Evolutionary conservation across 495 filamentous ascomycete genomes (phyloP).

Genomic region (Aspergillus ellipticus): DNA sequence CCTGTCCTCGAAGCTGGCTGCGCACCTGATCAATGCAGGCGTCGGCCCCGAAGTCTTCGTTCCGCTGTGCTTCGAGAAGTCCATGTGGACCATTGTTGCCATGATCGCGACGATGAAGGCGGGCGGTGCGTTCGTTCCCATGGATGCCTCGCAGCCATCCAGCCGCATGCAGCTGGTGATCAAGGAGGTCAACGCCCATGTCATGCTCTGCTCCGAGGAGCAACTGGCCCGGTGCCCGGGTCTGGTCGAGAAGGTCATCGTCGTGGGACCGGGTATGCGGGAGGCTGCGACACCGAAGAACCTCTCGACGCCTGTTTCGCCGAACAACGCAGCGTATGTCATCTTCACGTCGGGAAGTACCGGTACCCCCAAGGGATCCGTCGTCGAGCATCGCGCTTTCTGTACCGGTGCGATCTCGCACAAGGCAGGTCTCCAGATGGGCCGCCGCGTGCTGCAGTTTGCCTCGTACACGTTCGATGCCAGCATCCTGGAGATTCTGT

Average conservation of each 20-base stretch:
- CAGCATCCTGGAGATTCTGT: background rate
- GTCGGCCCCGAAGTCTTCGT: slow-evolving; percentile 33
- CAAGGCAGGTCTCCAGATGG: background rate
- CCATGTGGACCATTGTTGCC: slow-evolving; percentile 34
- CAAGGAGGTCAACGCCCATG: slow-evolving; percentile 36
- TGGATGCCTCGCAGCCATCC: slow-evolving; percentile 45
- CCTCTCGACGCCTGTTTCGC: background rate
- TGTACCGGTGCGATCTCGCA: background rate
- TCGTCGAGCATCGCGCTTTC: slow-evolving; percentile 32
- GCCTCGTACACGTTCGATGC: slow-evolving; percentile 30
- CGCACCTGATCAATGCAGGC: slow-evolving; percentile 29
- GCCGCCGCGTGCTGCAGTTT: slow-evolving; percentile 20
- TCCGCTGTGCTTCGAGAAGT: slow-evolving; percentile 47
- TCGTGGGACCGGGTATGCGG: background rate
- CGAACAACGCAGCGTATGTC: slow-evolving; percentile 13
- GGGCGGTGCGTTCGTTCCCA: slow-evolving; percentile 45
- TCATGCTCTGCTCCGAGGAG: slow-evolving; percentile 40
- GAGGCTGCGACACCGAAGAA: slow-evolving; percentile 9
- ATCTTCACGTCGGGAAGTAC: slow-evolving; percentile 44
- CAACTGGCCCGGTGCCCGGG: background rate
- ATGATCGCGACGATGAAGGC: slow-evolving; percentile 41
- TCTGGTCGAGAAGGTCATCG: background rate
- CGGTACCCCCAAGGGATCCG: slow-evolving; percentile 40
- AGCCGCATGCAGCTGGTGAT: slow-evolving; percentile 30
- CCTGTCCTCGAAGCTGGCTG: slow-evolving; percentile 26